A percentile compares a stretch with the other conserved stretches of the same genome.
These are phyloP conservation scores for Candida methanosorbosa DNA, from an alignment of 805 yeast genomes.

Conservation along the genomic window DNA sequence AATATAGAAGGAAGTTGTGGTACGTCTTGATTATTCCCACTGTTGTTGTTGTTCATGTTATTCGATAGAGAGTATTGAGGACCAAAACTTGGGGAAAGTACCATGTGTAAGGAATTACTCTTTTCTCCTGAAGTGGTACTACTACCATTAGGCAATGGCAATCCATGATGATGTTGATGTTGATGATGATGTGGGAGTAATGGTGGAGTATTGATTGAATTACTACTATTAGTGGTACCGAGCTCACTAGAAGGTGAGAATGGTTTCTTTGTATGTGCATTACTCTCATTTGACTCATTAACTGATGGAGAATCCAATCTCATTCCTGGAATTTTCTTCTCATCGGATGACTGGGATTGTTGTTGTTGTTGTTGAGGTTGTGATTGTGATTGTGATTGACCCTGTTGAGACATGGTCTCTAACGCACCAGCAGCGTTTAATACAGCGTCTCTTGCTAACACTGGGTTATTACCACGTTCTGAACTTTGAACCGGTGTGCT, in stretches of 20 bases:
- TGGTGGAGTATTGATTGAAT: constrained; percentile 11
- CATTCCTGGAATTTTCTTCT: constrained; percentile 22
- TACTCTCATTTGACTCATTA: not conserved
- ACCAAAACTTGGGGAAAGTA: constrained; percentile 23
- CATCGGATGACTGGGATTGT: constrained; percentile 3
- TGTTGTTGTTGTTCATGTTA: constrained; percentile 1
- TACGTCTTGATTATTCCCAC: not conserved
- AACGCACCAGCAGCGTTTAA: constrained; percentile 32
- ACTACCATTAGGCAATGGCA: constrained; percentile 1
- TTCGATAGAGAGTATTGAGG: constrained; percentile 19
- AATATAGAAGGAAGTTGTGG: too few relatives aligned
- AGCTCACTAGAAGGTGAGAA: constrained; percentile 24
- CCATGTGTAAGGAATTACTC: too few relatives aligned
- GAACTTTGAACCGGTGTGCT: constrained; percentile 26
- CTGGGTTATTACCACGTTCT: constrained; percentile 14
- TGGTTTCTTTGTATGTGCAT: constrained; percentile 8
- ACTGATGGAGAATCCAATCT: constrained; percentile 17
- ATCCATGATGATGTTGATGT: constrained; percentile 4
- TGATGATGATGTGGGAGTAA: constrained; percentile 11
- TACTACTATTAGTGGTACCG: not conserved
- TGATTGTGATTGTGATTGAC: constrained; percentile 8
- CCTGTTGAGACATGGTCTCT: constrained; percentile 28
- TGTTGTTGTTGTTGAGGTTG: not conserved
- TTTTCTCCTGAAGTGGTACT: too few relatives aligned
- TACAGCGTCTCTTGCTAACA: constrained; percentile 22